Evolutionary conservation across 257 asterid species (phyloP), one percentile per base, ranked within the genome.

Genomic region (Jasminum sambac): DNA sequence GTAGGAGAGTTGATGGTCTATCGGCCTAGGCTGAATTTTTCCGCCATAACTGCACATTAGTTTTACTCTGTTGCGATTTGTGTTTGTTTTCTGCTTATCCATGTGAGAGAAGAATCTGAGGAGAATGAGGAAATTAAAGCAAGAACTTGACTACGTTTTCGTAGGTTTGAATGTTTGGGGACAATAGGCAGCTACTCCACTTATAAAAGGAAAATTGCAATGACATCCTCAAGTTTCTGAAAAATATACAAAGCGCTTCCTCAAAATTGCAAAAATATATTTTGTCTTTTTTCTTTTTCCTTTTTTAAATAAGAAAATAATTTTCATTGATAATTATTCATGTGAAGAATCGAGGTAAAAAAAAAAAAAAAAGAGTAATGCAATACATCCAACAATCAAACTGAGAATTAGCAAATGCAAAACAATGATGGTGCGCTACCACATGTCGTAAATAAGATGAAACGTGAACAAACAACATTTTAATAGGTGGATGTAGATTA

Each of bases 21-120:
- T 39, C 2, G 88, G 89, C 12, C 92, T 72, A 0, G 87, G 82
- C 61, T 77, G 87, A 34, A 92, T 90, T 73, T 77, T 84, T 5
- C 98, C 98, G 0, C 96, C 98, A 41, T 88, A 89, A 58, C 96
- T 89, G 84, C 91, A 90, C 68, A 92, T 42, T 6, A 92, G 59
- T 67, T 87, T 90, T 3, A 87, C 96, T 71, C 74, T 86, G 44
- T 19, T 59, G 79, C 66, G 70, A 43, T 60, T 72, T 68, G 57
- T 61, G 74, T 25, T 72, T 3, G 81, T 38, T 50, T 44, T 69
- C 24, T 73, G 83, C 66, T 72, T 77, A 64, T 81, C 85, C 88
- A 81, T 83, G 74, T 17, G 65, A 62, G 77, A 70, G 25, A 8
- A 25, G n/a, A 39, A 11, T 37, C 11, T 12, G 10, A 40, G 44